Evolutionary conservation across 164 flowering plant species (phyloP).

Genomic region (Nelumbo lutea): DNA sequence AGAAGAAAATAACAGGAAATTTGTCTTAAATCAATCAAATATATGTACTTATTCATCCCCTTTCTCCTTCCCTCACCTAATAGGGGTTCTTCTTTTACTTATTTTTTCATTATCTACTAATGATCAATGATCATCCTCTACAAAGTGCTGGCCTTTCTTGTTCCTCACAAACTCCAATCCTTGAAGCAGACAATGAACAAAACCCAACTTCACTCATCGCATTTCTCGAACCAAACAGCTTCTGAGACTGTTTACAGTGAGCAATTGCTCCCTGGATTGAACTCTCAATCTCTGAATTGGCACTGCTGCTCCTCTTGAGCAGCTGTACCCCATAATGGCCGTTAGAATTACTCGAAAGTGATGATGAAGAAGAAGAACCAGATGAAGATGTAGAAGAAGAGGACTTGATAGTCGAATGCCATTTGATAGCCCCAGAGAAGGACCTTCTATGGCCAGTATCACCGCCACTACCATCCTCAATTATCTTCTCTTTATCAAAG

Average conservation of each 20-base stretch:
- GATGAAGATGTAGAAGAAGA: slow-evolving; percentile 42
- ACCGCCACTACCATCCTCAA: slow-evolving; percentile 19
- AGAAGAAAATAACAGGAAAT: slow-evolving; percentile 3
- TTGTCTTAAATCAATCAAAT: slow-evolving; percentile 1
- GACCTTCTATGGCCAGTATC: slow-evolving; percentile 41
- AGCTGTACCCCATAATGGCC: slow-evolving; percentile 31
- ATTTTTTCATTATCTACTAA: not conserved
- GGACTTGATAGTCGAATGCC: slow-evolving; percentile 35
- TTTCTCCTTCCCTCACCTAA: not conserved
- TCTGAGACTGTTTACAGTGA: slow-evolving; percentile 54
- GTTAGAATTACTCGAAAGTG: slow-evolving; percentile 31
- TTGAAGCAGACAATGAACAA: slow-evolving; percentile 39
- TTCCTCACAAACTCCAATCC: slow-evolving; percentile 31
- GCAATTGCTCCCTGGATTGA: slow-evolving; percentile 41
- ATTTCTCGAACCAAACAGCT: slow-evolving; percentile 37
- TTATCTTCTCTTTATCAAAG: slow-evolving; percentile 28
- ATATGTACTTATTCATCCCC: not conserved
- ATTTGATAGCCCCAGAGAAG: slow-evolving; percentile 54
- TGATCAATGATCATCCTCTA: slow-evolving; percentile 35
- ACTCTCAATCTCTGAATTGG: slow-evolving; percentile 30
- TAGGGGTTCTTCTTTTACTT: slow-evolving; percentile 1
- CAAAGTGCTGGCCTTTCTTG: slow-evolving; percentile 41
- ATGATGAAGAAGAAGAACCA: slow-evolving; percentile 32
- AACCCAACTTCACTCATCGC: slow-evolving; percentile 42
- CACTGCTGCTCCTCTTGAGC: slow-evolving; percentile 58